Conservation (phyloP, 345 rosid species). For the Adansonia digitata region DNA sequence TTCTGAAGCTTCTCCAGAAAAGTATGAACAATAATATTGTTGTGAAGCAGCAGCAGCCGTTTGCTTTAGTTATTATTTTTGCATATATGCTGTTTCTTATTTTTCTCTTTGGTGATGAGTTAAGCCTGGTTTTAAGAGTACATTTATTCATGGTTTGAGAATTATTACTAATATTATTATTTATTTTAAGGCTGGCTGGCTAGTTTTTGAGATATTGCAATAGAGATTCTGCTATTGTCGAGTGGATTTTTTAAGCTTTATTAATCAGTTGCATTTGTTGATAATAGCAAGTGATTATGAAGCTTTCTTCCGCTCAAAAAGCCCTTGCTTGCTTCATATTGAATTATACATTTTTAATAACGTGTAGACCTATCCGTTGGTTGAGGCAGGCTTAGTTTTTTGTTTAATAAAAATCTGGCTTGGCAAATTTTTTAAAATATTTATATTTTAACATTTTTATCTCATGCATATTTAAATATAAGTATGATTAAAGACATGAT, state of each 20-base stretch:
- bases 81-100: slow-evolving; percentile 12
- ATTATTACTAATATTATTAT: not conserved
- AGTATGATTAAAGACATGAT: too few relatives aligned
- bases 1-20: slow-evolving; percentile 33
- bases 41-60: slow-evolving; percentile 28
- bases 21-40: slow-evolving; percentile 22
- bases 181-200: not conserved
- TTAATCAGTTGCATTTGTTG: not conserved
- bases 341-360: too few relatives aligned
- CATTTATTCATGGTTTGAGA: not conserved
- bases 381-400: too few relatives aligned
- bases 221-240: not conserved
- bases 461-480: too few relatives aligned
- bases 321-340: too few relatives aligned
- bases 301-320: not conserved
- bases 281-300: not conserved
- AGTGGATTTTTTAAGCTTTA: not conserved
- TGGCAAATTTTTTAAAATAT: too few relatives aligned
- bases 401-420: too few relatives aligned
- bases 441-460: too few relatives aligned
- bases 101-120: not conserved
- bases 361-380: too few relatives aligned
- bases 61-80: not conserved
- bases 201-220: not conserved
- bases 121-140: slow-evolving; percentile 4